Evolutionary conservation across 352 stramenopile genomes (phyloP), one percentile per base, ranked within the genome.

Genomic region (Phytopythium mirpurense): DNA sequence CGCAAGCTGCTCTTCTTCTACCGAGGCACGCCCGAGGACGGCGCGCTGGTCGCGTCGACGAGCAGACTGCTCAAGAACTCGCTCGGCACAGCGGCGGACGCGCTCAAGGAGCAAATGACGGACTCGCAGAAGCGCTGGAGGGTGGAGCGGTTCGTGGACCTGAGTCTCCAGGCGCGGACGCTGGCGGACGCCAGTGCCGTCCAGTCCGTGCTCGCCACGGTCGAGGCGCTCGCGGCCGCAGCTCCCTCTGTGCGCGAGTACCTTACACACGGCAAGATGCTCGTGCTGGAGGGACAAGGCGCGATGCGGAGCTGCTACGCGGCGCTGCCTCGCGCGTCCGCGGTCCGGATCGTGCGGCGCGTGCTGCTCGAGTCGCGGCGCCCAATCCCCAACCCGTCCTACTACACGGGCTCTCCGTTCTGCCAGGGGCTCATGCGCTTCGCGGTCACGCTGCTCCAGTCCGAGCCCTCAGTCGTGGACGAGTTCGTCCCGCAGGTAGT

Each of bases 1-100:
- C 62, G 68, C 24, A 71, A 80, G 38, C 29, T 81, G 23, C 51
- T 83, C 23, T 78, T 71, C 40, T 68, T 67, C 49, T 81, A 78
- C 55, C 51, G 56, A 36, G 62, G 60, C 12, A n/a, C 29, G 24
- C n/a, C 27, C 18, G 49, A 48, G 15, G 72, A 83, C 51, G 40
- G 55, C 21, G 53, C 61, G 27, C 62, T 72, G 15, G 29, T 82
- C 21, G 16, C 59, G 35, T 42, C 63, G 27, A 38, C 82, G 40
- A 52, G 60, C 24, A 48, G 27, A 11, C 27, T 82, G 3, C 53
- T 74, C 36, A 15, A 19, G 51, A 63, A 78, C 54, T 53, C 64
- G 19, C 18, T 74, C 29, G 27, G 6, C 31, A 48, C 52, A 26
- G 48, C 59, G 44, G 34, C 51, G 1, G 54, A 72, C 9, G 57